Evolutionary conservation across 306 rosid genomes (phyloP), one percentile per base, ranked within the genome.

Genomic region (Cyamopsis tetragonoloba): DNA sequence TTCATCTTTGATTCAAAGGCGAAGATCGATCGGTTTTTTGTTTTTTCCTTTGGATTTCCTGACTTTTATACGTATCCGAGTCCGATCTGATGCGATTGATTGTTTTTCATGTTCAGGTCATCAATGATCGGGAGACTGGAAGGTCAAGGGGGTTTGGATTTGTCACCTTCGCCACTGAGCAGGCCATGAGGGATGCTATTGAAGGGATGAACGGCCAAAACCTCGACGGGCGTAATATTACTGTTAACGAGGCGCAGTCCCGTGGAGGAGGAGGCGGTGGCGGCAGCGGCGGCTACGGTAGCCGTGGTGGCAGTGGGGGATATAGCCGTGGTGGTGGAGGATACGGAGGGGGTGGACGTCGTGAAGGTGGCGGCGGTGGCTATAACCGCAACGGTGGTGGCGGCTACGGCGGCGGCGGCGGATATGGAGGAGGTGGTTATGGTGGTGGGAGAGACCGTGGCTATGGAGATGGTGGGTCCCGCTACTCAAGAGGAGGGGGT

Each of bases 141-240:
- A 83, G 99, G 31, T 90, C 99, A 0, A 88, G 99, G 39, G 97
- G 99, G 0, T 93, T 93, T 10, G 97, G 97, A 68, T 93, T 93
- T 49, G 99, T 93, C 0, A 93, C 99, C 38, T 93, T 90, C 77
- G 14, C 77, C 1, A 28, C 77, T n/a, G 96, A 93, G 77, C 79
- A 93, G 41, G 39, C 96, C 0, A 87, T 93, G 99, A 85, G 71
- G 47, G 87, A 83, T 1, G 99, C 99, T 0, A 93, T 93, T 2
- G 97, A 93, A 5, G 95, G 72, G 2, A 90, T 93, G 99, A 93
- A 93, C 39, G 99, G 99, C 1, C 92, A 84, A 66, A 62, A 71
- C 1, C 97, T 93, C 0, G 99, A 93, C 10, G 99, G 99, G 1
- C 95, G 99, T 3, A 90, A 76, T 51, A 93, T 93, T 22, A 93